These are phyloP conservation scores for Pseudogymnoascus sp. DNA, from an alignment of 2,329 filamentous ascomycete genomes.

Conservation along the genomic window DNA sequence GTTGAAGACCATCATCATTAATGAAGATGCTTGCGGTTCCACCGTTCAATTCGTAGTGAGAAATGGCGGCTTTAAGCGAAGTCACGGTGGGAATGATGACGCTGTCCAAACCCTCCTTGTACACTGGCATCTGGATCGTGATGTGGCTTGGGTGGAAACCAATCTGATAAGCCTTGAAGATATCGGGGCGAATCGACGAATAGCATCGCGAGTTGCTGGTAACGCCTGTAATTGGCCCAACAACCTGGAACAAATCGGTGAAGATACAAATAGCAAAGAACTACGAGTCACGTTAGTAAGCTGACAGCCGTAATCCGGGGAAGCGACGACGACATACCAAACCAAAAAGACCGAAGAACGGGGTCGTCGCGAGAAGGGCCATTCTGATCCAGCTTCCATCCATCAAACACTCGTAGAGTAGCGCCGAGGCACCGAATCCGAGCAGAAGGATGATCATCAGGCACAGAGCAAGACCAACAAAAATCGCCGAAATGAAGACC, in stretches of 20 bases:
- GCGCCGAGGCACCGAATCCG: conserved; percentile 27
- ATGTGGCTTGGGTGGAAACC: conserved; percentile 32
- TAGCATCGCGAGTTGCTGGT: conserved; percentile 36
- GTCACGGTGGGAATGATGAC: conserved; percentile 48
- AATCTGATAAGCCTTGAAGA: conserved; percentile 27
- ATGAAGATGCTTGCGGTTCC: conserved; percentile 60
- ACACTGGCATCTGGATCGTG: conserved; percentile 39
- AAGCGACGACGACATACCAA: conserved; percentile 17
- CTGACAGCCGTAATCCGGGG: conserved; percentile 13
- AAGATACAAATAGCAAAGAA: conserved; percentile 42
- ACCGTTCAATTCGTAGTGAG: conserved; percentile 52
- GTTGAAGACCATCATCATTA: conserved; percentile 61
- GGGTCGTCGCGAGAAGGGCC: conserved; percentile 30
- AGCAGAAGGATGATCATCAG: conserved; percentile 32
- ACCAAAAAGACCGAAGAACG: conserved; percentile 29
- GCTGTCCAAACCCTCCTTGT: conserved; percentile 37
- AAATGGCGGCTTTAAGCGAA: conserved; percentile 48
- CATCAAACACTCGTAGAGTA: conserved; percentile 32
- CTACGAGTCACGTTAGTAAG: conserved; percentile 34
- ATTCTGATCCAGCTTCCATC: conserved; percentile 32
- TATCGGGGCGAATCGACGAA: conserved; percentile 34
- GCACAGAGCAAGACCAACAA: conserved; percentile 32
- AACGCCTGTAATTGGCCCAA: conserved; percentile 40
- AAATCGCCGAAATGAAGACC: conserved; percentile 29
- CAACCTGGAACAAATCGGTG: conserved; percentile 38